Evolutionary conservation across 2,329 filamentous ascomycete species (phyloP), one percentile per base, ranked within the genome.

Genomic region (Colletotrichum eremochloae): DNA sequence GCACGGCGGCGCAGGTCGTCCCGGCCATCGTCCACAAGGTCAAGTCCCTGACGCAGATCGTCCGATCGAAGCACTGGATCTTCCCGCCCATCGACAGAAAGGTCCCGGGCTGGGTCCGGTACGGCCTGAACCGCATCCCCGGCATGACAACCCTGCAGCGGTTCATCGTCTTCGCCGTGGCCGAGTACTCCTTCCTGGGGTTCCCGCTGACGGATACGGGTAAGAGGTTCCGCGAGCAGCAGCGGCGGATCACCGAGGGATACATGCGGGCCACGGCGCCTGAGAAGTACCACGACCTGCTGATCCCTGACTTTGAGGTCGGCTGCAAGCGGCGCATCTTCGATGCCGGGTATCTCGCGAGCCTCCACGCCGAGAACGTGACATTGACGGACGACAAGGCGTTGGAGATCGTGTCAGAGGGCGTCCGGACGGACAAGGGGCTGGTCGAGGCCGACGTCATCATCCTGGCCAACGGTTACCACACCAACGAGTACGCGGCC

Each of bases 281-380:
- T 0, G 80, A 85, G 63, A 87, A 90, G 78, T 92, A 91, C 73
- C 87, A 89, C 73, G 86, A 90, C 53, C 83, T 90, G 6, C 79
- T 92, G 57, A 88, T 89, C 0, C 91, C 90, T 0, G 85, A 92
- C 67, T 92, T 90, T 68, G 84, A 86, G 57, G 80, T 91, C n/a
- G 89, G 90, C 5, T 92, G 90, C 81, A 92, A 92, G 81, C 82
- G 91, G 24, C 84, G 89, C 14, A 87, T 92, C 70, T 87, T 87
- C 67, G 89, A 92, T 71, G 82, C 85, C 6, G 82, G 82, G 2
- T 92, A 91, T 82, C 84, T 90, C 29, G 75, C 82, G 15, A 82
- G 84, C 53, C 80, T 92, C 46, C 82, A 89, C 50, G 79, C 86
- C 7, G 79, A 85, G 0, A 89, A 89, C 18, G 36, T 84, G 20